Evolutionary conservation across 495 filamentous ascomycete species (phyloP).

Genomic region (Achaetomiella virescens): DNA sequence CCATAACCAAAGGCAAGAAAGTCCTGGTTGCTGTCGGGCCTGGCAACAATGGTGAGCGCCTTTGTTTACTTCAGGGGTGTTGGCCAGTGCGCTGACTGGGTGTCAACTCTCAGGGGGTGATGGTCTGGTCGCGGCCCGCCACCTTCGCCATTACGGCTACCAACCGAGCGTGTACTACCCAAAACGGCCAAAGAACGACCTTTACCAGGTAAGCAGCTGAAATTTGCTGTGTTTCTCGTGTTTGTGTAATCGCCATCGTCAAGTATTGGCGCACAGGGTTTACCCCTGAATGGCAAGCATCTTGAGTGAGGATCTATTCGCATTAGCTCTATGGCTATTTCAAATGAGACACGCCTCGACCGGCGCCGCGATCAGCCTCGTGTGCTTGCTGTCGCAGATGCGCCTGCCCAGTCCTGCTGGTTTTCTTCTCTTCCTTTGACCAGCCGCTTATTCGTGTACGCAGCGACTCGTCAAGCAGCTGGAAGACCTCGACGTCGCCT

Average conservation of each 20-base stretch:
- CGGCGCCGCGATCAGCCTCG: constrained; percentile 5
- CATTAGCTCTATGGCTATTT: constrained; percentile 2
- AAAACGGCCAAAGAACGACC: constrained; percentile 79
- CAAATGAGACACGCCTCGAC: background rate
- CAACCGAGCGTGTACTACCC: constrained; percentile 87
- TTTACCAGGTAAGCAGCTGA: constrained; percentile 64
- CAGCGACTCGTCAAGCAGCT: constrained; percentile 80
- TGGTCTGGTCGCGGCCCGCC: constrained; percentile 88
- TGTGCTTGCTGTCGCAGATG: constrained; percentile 17
- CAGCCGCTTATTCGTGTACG: constrained; percentile 21
- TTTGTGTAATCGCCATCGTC: background rate
- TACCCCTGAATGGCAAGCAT: background rate
- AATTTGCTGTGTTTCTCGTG: background rate
- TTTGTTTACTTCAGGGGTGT: constrained; percentile 8
- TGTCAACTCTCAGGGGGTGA: constrained; percentile 74
- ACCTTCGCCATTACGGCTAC: constrained; percentile 93
- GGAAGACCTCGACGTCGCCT: constrained; percentile 71
- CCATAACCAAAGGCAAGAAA: constrained; percentile 60
- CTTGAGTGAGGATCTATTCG: background rate
- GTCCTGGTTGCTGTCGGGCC: constrained; percentile 88
- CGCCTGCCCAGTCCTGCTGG: constrained; percentile 12
- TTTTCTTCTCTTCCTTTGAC: background rate
- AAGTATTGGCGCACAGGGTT: background rate
- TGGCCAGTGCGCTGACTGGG: constrained; percentile 24
- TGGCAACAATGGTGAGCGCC: constrained; percentile 76